A percentile compares a stretch with the other conserved stretches of the same genome.
Conservation (phyloP, 345 rosid species). For the Salix caprea region DNA sequence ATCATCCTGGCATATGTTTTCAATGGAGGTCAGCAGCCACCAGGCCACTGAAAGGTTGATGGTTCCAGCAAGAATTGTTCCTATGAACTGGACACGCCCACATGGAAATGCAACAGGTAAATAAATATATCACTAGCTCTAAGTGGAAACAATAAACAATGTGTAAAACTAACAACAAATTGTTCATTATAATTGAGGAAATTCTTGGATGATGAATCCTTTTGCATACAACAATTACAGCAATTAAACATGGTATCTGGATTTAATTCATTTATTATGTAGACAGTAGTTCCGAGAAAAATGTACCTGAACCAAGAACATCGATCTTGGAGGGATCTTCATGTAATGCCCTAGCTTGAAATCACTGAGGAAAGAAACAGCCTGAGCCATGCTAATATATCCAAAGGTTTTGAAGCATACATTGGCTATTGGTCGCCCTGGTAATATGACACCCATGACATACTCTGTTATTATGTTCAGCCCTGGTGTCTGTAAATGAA, state of each 20-base stretch:
- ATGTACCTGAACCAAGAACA: conserved; percentile 90
- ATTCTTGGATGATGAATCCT: not conserved
- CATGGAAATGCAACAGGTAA: not conserved
- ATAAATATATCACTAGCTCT: conserved; percentile 1
- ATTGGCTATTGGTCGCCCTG: conserved; percentile 88
- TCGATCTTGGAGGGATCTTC: conserved; percentile 96
- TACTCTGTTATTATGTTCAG: conserved; percentile 89
- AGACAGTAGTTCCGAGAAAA: not conserved
- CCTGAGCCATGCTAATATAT: conserved; percentile 85
- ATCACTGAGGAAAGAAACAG: conserved; percentile 83
- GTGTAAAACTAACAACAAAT: not conserved
- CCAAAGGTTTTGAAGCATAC: conserved; percentile 90
- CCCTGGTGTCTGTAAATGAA: conserved; percentile 63
- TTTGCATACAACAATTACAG: not conserved
- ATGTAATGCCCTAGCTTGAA: conserved; percentile 95
- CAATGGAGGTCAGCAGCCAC: conserved; percentile 71
- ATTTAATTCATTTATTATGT: not conserved
- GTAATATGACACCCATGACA: conserved; percentile 72
- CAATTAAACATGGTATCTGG: not conserved
- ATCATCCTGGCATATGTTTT: conserved; percentile 73
- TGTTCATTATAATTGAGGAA: not conserved
- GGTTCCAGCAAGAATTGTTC: conserved; percentile 83
- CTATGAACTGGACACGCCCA: conserved; percentile 47
- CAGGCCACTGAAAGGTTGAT: conserved; percentile 72
- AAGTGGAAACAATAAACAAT: not conserved